phyloP scores from a whole-genome alignment of 1,284 basidiomycete genomes.

The Pyrrhoderma noxium region DNA sequence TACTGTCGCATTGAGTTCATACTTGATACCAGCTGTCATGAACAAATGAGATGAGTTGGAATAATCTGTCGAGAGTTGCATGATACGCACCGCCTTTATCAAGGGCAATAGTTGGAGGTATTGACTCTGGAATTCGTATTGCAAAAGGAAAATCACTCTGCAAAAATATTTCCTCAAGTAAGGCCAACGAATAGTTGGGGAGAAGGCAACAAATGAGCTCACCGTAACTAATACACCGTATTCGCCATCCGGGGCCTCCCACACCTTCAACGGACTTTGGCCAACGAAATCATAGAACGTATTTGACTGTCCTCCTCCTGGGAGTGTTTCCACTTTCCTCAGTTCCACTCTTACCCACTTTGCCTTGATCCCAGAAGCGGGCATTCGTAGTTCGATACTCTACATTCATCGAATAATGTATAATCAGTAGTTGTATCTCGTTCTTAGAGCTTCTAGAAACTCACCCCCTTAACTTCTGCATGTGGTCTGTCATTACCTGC shows the following conservation, averaged over 20 bases:
- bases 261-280: slow-evolving; percentile 61
- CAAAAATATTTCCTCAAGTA: slow-evolving; percentile 5
- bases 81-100: slow-evolving; percentile 53
- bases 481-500: slow-evolving; percentile 61
- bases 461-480: slow-evolving; percentile 73
- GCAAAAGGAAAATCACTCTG: slow-evolving; percentile 74
- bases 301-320: slow-evolving; percentile 58
- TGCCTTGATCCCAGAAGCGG: slow-evolving; percentile 70
- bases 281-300: slow-evolving; percentile 70
- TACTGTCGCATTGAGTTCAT: slow-evolving; percentile 78
- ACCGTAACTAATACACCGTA: slow-evolving; percentile 63
- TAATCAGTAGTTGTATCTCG: neutral
- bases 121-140: slow-evolving; percentile 78
- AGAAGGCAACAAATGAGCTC: slow-evolving; percentile 23
- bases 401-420: slow-evolving; percentile 28
- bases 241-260: slow-evolving; percentile 60
- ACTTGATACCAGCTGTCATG: slow-evolving; percentile 62
- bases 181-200: slow-evolving; percentile 18
- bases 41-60: neutral
- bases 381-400: slow-evolving; percentile 78
- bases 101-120: slow-evolving; percentile 74
- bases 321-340: slow-evolving; percentile 77
- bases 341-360: slow-evolving; percentile 86
- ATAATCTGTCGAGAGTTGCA: neutral
- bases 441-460: slow-evolving; percentile 26